Base-by-base conservation (phyloP, 305 asterid species). In the Solanum hybrid region DNA sequence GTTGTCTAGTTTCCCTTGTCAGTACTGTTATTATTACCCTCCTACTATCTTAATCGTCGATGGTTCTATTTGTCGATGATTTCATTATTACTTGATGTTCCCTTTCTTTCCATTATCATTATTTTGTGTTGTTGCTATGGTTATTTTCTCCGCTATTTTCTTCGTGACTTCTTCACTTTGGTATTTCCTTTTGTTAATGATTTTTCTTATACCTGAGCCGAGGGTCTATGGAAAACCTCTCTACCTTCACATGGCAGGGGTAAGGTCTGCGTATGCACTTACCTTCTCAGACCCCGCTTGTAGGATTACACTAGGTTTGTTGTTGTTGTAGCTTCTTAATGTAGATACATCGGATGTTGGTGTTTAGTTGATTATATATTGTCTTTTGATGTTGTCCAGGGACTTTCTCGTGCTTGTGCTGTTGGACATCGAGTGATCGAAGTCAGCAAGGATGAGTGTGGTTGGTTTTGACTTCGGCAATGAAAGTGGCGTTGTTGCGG, bases 391-490 rank as follows among this genome's bases (percentile, higher is more conserved):
- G 51, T 85, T 85, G 88, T 60, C 34, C 34, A 60, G 77, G 51
- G 36, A 34, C 34, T 85, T 60, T 24, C 22, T 79, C 2, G 86
- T 51, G 31, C n/a, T 85, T 32, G 71, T 22, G 31, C 31, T 85
- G 88, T 85, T 85, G 45, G 88, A 85, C 35, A 85, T 60, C 4
- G 14, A 32, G 87, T 84, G 75, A 84, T 34, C 29, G n/a, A 72
- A 60, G 77, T 29, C 82, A 88, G 89, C 90, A 91, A 95, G 90
- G 89, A 97, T 97, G 99, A 97, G 99, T 80, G 99, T 96, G 90
- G 99, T 97, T n/a, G 99, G 99, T 86, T 95, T 97, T 93, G 99
- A 97, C 90, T 89, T 97, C 56, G 99, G 99, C 66, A 96, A 97
- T 24, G 99, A 97, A 89, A 97, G 96, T 78, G 81, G 97, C 77